Conservation (phyloP, 1,284 basidiomycete genomes). For the Trametes hirsuta region DNA sequence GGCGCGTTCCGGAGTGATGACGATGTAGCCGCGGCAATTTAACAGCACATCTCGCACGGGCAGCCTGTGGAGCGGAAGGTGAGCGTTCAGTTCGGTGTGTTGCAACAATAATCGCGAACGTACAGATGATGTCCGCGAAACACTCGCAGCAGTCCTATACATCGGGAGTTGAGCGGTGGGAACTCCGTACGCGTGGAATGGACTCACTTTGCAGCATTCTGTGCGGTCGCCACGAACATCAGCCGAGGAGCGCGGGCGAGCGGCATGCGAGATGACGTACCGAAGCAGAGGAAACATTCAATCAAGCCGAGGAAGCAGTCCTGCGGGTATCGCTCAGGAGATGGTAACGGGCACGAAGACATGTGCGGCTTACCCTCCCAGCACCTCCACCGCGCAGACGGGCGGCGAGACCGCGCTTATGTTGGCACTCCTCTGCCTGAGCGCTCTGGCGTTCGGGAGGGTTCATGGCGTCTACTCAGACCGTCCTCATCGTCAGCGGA, state of each 20-base stretch:
- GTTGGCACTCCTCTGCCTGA: slow-evolving; percentile 41
- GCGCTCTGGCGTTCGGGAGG: slow-evolving; percentile 36
- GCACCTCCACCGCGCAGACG: slow-evolving; percentile 66
- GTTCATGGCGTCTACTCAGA: slow-evolving; percentile 43
- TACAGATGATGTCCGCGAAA: slow-evolving; percentile 46
- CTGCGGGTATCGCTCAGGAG: slow-evolving; percentile 34
- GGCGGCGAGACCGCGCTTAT: slow-evolving; percentile 42
- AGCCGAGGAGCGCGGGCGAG: neutral
- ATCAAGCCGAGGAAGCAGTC: slow-evolving; percentile 64
- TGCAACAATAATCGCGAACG: slow-evolving; percentile 23
- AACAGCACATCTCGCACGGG: slow-evolving; percentile 49
- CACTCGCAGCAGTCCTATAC: slow-evolving; percentile 47
- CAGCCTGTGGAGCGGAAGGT: slow-evolving; percentile 35
- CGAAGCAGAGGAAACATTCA: slow-evolving; percentile 68
- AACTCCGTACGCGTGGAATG: neutral
- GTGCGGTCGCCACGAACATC: neutral
- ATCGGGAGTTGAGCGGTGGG: slow-evolving; percentile 4
- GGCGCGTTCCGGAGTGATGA: neutral
- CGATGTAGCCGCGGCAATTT: slow-evolving; percentile 10
- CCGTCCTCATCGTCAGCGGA: neutral
- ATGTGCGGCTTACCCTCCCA: slow-evolving; percentile 47
- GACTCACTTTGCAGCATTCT: slow-evolving; percentile 44
- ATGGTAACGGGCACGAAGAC: neutral
- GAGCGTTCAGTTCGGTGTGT: neutral
- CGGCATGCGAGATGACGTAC: slow-evolving; percentile 38